Evolutionary conservation across 2,329 filamentous ascomycete genomes (phyloP), one percentile per base, ranked within the genome.

Genomic region (Colletotrichum liriopes): DNA sequence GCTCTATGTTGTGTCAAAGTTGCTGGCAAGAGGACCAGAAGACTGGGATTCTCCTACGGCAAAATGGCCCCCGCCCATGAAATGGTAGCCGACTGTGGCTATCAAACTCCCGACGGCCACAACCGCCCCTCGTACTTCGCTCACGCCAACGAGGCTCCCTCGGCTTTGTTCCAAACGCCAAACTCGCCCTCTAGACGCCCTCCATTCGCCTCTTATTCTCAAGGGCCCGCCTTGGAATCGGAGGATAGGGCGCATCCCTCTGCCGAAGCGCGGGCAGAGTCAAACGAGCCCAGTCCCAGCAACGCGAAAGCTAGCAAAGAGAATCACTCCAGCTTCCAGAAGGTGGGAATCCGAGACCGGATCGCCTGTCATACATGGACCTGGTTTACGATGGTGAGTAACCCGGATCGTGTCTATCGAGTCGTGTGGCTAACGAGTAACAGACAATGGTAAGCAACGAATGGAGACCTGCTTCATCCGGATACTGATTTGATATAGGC

Each of bases 361-460:
- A 86, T 89, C 71, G 84, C 83, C 51, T 89, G 86, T 72, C 85
- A 86, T 73, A 84, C 84, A 76, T 96, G 93, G 93, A 94, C 93
- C 0, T 96, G 91, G 87, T 96, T 95, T 77, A 94, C 93, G 29
- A 87, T 88, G 84, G 83, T 84, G 76, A 26, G 18, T 56, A 37
- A 45, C 18, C 16, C 20, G 5, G 7, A 26, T 18, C 18, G 18
- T 12, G 14, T 43, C 35, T 6, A 3, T 47, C 8, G 12, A n/a
- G 47, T 6, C 35, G 54, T 6, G 26, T 29, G 58, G 55, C 76
- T 78, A 64, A 78, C 72, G 14, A 8, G 3, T 26, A 41, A 29
- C 73, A 80, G 79, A 80, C 77, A 39, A 81, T 81, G 79, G 79
- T 81, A 76, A 77, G 77, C 71, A 26, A 45, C 35, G 26, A 35